phyloP scores from a whole-genome alignment of 495 filamentous ascomycete genomes.

The Parmelia sp. region DNA sequence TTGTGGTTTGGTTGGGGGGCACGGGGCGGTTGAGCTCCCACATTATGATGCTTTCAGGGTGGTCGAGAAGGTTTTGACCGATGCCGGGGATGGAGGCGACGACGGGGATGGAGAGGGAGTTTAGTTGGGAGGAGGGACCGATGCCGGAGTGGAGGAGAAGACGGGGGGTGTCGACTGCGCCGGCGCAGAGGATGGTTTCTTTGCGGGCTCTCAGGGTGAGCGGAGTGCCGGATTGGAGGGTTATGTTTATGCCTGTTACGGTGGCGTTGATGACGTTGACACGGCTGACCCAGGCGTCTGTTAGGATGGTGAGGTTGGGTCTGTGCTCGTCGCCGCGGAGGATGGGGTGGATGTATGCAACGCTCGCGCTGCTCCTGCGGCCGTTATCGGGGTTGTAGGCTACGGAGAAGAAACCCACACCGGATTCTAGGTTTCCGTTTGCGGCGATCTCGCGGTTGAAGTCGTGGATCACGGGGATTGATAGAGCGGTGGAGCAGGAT shows the following conservation, averaged over 20 bases:
- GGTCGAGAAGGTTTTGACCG: slow-evolving; percentile 73
- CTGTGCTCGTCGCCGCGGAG: slow-evolving; percentile 67
- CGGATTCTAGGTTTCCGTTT: slow-evolving; percentile 59
- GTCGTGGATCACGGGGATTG: slow-evolving; percentile 70
- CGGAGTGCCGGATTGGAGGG: slow-evolving; percentile 56
- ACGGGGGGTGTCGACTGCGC: slow-evolving; percentile 69
- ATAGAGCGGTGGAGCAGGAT: slow-evolving; percentile 62
- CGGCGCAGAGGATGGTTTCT: slow-evolving; percentile 73
- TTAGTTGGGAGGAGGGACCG: slow-evolving; percentile 60
- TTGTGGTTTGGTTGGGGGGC: slow-evolving; percentile 69
- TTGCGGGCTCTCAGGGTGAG: slow-evolving; percentile 53
- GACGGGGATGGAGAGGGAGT: slow-evolving; percentile 58
- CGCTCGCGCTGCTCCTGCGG: slow-evolving; percentile 68
- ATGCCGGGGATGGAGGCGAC: slow-evolving; percentile 68
- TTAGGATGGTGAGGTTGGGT: slow-evolving; percentile 71
- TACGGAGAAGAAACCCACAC: slow-evolving; percentile 79
- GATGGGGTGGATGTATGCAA: slow-evolving; percentile 84
- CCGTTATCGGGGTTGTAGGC: slow-evolving; percentile 78
- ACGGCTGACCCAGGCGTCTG: slow-evolving; percentile 71
- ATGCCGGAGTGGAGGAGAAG: slow-evolving; percentile 73
- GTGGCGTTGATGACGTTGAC: slow-evolving; percentile 57
- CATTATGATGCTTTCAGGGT: slow-evolving; percentile 73
- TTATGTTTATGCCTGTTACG: slow-evolving; percentile 61
- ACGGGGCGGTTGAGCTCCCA: slow-evolving; percentile 77
- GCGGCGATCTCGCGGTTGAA: slow-evolving; percentile 72